A percentile compares a stretch with the other conserved stretches of the same genome.
Conservation (phyloP, 2,329 filamentous ascomycete species). For the Fusarium sp. region DNA sequence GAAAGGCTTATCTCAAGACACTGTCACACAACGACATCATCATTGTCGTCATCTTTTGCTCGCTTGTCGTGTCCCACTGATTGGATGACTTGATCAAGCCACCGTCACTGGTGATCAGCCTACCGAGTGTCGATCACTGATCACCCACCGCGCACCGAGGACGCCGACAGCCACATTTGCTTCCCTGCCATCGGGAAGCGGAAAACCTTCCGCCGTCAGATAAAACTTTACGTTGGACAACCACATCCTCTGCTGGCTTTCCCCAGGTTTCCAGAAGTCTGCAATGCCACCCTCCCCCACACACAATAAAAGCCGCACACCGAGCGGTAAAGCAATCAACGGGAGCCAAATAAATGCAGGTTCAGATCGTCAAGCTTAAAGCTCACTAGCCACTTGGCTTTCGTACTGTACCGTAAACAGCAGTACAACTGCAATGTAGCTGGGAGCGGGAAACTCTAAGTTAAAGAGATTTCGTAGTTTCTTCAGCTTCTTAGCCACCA, state of each 20-base stretch:
- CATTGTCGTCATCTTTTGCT: conserved; percentile 31
- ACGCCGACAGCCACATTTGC: conserved; percentile 12
- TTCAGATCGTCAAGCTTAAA: conserved; percentile 34
- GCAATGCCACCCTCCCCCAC: conserved; percentile 43
- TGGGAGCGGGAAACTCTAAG: conserved; percentile 19
- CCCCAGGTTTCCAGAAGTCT: conserved; percentile 45
- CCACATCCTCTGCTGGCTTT: conserved; percentile 19
- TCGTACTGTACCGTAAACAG: conserved; percentile 28
- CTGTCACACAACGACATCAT: conserved; percentile 24
- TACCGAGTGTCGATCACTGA: conserved; percentile 38
- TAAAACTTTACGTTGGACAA: conserved; percentile 12
- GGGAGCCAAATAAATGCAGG: conserved; percentile 41
- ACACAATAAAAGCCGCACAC: conserved; percentile 31
- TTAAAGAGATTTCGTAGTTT: conserved; percentile 28
- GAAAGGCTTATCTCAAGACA: conserved; percentile 16
- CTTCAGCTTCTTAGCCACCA: conserved; percentile 11
- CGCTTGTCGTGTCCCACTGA: conserved; percentile 22
- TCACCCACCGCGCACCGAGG: conserved; percentile 34
- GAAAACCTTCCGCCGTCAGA: conserved; percentile 40
- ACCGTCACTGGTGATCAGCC: conserved; percentile 31
- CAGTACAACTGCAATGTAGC: conserved; percentile 21
- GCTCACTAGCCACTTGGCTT: conserved; percentile 40
- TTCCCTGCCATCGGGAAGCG: conserved; percentile 16
- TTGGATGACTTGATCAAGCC: conserved; percentile 32
- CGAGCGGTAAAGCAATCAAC: conserved; percentile 34